Evolutionary conservation across 306 rosid species (phyloP).

Genomic region (Betula pendula): DNA sequence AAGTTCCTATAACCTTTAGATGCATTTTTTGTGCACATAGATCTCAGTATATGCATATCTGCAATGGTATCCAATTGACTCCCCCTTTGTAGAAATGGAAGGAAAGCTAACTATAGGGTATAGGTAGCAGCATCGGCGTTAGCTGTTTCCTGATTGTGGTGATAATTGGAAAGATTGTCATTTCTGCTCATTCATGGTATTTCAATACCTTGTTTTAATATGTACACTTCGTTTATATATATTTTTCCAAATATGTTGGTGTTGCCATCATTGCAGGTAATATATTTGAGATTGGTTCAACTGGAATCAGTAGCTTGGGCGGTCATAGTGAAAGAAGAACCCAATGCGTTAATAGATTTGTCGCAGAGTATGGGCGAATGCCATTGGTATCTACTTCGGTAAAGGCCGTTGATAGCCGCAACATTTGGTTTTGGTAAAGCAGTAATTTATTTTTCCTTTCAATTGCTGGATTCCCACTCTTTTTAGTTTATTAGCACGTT

Average conservation of each 20-base stretch:
- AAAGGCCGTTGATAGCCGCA: constrained; percentile 89
- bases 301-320: constrained; percentile 96
- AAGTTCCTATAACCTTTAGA: background rate
- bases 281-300: constrained; percentile 91
- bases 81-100: background rate
- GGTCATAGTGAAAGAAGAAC: constrained; percentile 83
- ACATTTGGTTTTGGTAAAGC: constrained; percentile 81
- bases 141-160: background rate
- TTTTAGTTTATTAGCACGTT: constrained; percentile 26
- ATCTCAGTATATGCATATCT: background rate
- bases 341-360: constrained; percentile 71
- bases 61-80: background rate
- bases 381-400: constrained; percentile 72
- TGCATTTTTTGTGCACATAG: background rate
- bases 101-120: background rate
- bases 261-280: constrained; percentile 51
- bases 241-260: background rate
- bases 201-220: background rate
- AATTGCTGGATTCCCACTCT: constrained; percentile 34
- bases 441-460: constrained; percentile 20
- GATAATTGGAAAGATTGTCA: background rate
- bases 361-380: constrained; percentile 62
- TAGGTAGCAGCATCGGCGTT: background rate
- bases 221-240: background rate
- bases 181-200: background rate